A percentile compares a stretch with the other conserved stretches of the same genome.
Evolutionary conservation across 129 eudicot species (phyloP).

Genomic region (Ambrosia artemisiifolia): DNA sequence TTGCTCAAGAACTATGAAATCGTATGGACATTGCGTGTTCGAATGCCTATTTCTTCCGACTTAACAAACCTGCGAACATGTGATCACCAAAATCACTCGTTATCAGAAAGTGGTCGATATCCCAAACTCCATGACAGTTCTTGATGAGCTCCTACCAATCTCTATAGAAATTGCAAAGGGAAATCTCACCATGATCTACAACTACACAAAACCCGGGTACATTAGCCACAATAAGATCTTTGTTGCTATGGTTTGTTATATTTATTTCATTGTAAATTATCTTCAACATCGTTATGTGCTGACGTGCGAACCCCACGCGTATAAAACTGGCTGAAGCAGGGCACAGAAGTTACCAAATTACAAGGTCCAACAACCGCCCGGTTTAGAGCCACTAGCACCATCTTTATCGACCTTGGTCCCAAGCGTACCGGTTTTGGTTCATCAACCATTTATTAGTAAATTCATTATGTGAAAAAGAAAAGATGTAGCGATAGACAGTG

Average conservation of each 20-base stretch:
- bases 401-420: background rate
- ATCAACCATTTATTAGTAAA: background rate
- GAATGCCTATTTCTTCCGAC: conserved; percentile 80
- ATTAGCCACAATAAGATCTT: conserved; percentile 74
- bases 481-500: background rate
- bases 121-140: conserved; percentile 86
- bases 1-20: conserved; percentile 61
- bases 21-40: conserved; percentile 71
- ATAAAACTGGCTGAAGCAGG: no score
- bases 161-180: conserved; percentile 76
- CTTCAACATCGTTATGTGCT: no score
- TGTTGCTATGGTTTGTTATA: background rate
- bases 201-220: conserved; percentile 79
- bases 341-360: no score
- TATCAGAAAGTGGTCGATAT: conserved; percentile 73
- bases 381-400: background rate
- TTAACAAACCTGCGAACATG: conserved; percentile 68
- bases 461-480: no score
- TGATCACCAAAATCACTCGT: conserved; percentile 66
- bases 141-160: conserved; percentile 62
- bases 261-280: background rate
- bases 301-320: no score
- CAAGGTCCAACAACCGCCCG: no score
- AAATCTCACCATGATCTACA: conserved; percentile 69
- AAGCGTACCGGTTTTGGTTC: background rate